Conservation (phyloP, 139 green algal genomes). For the Coelastrella sp. region DNA sequence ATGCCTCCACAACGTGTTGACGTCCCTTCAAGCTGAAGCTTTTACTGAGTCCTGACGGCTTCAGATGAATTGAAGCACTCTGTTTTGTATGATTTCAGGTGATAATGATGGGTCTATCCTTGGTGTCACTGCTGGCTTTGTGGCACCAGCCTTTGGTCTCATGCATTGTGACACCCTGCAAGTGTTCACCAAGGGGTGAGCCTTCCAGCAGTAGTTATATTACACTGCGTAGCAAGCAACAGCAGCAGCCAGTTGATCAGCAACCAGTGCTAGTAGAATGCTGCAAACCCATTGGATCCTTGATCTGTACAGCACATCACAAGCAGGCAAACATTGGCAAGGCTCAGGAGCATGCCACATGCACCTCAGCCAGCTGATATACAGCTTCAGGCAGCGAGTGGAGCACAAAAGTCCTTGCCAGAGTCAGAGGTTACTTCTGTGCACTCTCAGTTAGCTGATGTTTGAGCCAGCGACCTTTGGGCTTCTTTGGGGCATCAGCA, state of each 20-base stretch:
- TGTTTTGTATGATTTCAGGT: background rate
- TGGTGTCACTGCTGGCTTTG: constrained; percentile 76
- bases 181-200: constrained; percentile 72
- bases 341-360: too few species aligned
- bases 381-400: too few species aligned
- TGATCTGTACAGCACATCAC: too few species aligned
- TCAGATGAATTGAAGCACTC: background rate
- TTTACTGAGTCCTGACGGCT: background rate
- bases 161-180: constrained; percentile 88
- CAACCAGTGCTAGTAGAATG: too few species aligned
- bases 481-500: too few species aligned
- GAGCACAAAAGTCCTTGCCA: too few species aligned
- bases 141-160: constrained; percentile 64
- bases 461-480: too few species aligned
- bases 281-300: too few species aligned
- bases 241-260: background rate
- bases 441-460: too few species aligned
- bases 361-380: too few species aligned
- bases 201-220: background rate
- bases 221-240: background rate
- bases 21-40: background rate
- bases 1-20: background rate
- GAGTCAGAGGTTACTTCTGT: too few species aligned
- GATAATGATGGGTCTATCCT: constrained; percentile 55
- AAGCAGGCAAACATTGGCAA: too few species aligned